Conservation (phyloP, 2,329 filamentous ascomycete genomes). For the Fusarium sp. region DNA sequence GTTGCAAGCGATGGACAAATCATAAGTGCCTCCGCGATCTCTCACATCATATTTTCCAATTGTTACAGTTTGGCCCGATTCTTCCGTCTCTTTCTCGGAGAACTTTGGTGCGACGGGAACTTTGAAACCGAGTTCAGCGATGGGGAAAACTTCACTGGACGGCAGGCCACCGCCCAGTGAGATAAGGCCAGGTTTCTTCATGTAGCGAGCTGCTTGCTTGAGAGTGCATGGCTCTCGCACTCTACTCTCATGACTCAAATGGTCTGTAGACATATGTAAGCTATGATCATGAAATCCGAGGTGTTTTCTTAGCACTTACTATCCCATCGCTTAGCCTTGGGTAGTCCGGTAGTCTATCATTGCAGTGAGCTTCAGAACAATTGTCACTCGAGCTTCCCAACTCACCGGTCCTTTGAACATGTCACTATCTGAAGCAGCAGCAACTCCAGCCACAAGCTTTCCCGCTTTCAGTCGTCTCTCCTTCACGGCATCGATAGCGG, state of each 20-base stretch:
- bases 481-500: slow-evolving; percentile 45
- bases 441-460: slow-evolving; percentile 77
- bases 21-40: slow-evolving; percentile 65
- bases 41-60: slow-evolving; percentile 87
- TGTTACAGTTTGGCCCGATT: slow-evolving; percentile 67
- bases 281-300: background rate
- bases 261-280: slow-evolving; percentile 51
- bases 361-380: background rate
- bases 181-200: slow-evolving; percentile 85
- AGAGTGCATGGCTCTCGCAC: slow-evolving; percentile 74
- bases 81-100: slow-evolving; percentile 72
- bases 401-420: slow-evolving; percentile 82
- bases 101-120: slow-evolving; percentile 77
- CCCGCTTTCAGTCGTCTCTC: slow-evolving; percentile 72
- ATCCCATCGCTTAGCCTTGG: slow-evolving; percentile 85
- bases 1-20: slow-evolving; percentile 90
- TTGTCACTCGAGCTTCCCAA: background rate
- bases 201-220: slow-evolving; percentile 81
- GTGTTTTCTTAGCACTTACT: slow-evolving; percentile 64
- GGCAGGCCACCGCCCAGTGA: slow-evolving; percentile 93
- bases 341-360: slow-evolving; percentile 63
- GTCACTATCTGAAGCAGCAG: slow-evolving; percentile 80
- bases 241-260: slow-evolving; percentile 71
- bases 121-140: slow-evolving; percentile 79
- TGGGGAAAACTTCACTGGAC: slow-evolving; percentile 90